Base-by-base conservation (phyloP, 768 basidiomycete genomes). In the Tubosaeta sp. region DNA sequence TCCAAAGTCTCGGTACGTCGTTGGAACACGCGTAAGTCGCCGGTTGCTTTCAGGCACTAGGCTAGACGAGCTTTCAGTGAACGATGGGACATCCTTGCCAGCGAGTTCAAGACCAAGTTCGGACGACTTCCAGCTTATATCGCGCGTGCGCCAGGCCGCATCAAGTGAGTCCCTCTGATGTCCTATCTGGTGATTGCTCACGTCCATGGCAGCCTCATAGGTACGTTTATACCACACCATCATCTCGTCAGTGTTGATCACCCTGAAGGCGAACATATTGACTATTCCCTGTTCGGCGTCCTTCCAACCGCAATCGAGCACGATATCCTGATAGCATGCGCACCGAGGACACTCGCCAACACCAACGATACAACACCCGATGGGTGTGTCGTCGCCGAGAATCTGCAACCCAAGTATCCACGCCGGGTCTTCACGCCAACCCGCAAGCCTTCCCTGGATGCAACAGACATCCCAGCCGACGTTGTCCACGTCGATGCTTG, bases 241-340 rank as follows among this genome's bases (percentile, higher is more conserved):
- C 33, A 31, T 31, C 32, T 33, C 29, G 33, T 10, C 25, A 10
- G 42, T 19, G 34, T 37, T 43, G 50, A 48, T 42, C 31, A n/a
- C 26, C 65, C n/a, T 9, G 13, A 71, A 82, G 88, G 88, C 31
- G 88, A 91, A 71, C 87, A 91, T 63, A 86, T 91, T 65, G 89
- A 91, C 68, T 91, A 91, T 58, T 81, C 85, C 0, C 72, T 91
- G 26, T 91, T 91, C 58, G 91, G 91, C 4, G 89, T 89, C 8
- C 76, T 93, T 33, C 92, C 91, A 14, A 79, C 85, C n/a, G 91
- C 91, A 0, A 79, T 93, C 35, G 91, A 91, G 57, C 81, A 81
- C 47, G 92, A 92, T 65, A 85, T 92, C 58, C 74, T 93, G 47
- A 85, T 93, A 50, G 90, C 91, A 0, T 84, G 80, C 68, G 82